phyloP scores from a whole-genome alignment of 208 protist species.

The Leishmania guyanensis region DNA sequence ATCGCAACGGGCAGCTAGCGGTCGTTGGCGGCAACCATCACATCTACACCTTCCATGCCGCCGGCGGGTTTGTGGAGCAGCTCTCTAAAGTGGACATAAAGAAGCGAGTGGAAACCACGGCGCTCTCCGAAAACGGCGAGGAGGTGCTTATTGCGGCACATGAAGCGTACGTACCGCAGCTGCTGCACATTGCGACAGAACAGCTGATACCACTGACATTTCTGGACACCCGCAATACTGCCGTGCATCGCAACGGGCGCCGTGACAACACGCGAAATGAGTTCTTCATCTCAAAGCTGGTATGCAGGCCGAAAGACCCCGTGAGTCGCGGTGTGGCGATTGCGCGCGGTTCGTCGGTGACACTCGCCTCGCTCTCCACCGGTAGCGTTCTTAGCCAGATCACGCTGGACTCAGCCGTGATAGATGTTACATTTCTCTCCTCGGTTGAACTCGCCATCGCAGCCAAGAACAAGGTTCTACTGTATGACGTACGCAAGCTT shows the following conservation, averaged over 20 bases:
- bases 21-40: conserved; percentile 78
- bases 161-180: conserved; percentile 57
- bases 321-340: conserved; percentile 44
- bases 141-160: conserved; percentile 67
- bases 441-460: conserved; percentile 68
- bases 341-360: conserved; percentile 57
- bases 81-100: conserved; percentile 66
- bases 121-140: conserved; percentile 69
- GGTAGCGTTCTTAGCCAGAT: conserved; percentile 67
- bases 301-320: conserved; percentile 25
- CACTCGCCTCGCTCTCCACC: conserved; percentile 65
- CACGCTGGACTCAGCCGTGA: conserved; percentile 46
- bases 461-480: conserved; percentile 52
- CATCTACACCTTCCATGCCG: conserved; percentile 84
- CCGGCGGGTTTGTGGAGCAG: conserved; percentile 83
- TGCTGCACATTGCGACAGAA: conserved; percentile 67
- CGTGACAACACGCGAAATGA: conserved; percentile 64
- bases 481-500: conserved; percentile 85
- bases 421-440: conserved; percentile 55
- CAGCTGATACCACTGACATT: conserved; percentile 67
- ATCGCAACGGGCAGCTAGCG: conserved; percentile 78
- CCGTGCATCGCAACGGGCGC: conserved; percentile 65
- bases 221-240: conserved; percentile 65
- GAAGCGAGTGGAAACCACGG: conserved; percentile 49
- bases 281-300: conserved; percentile 57